phyloP scores from a whole-genome alignment of 495 filamentous ascomycete species.

The Tricharina praecox region DNA sequence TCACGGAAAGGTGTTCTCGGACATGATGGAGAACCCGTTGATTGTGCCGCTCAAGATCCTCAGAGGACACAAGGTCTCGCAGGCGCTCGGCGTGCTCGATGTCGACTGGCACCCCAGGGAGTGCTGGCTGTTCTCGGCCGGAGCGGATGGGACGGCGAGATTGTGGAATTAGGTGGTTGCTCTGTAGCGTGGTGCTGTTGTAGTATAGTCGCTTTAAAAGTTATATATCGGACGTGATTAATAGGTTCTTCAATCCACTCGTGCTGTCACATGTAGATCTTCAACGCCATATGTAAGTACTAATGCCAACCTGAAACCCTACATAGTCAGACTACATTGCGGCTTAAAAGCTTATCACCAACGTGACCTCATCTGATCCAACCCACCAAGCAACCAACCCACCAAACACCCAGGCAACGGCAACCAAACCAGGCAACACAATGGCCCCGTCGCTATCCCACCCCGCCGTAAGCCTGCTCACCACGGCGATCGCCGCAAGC shows the following conservation, averaged over 20 bases:
- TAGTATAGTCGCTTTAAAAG: background rate
- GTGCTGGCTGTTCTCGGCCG: conserved; percentile 84
- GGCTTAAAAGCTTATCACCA: conserved; percentile 9
- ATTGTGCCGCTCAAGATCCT: conserved; percentile 94
- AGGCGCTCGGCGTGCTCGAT: conserved; percentile 75
- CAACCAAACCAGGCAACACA: too few relatives aligned
- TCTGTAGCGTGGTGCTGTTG: background rate
- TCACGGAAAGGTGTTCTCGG: conserved; percentile 84
- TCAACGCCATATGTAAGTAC: too few relatives aligned
- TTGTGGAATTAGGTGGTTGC: conserved; percentile 38
- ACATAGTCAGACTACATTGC: too few relatives aligned
- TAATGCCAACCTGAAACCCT: too few relatives aligned
- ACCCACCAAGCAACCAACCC: too few relatives aligned
- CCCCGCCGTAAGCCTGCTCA: background rate
- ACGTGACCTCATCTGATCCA: background rate
- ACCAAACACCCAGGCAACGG: too few relatives aligned
- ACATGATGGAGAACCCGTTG: conserved; percentile 85
- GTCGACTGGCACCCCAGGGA: conserved; percentile 86
- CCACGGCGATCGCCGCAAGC: conserved; percentile 13
- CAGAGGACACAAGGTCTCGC: conserved; percentile 67
- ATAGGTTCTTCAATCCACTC: too few relatives aligned
- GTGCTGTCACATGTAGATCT: too few relatives aligned
- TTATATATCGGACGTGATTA: background rate
- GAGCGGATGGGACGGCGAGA: conserved; percentile 78
- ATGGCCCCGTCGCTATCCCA: conserved; percentile 4